Conservation (phyloP, 192 early-diverging fungal genomes). For the Chytriomyces confervae region DNA sequence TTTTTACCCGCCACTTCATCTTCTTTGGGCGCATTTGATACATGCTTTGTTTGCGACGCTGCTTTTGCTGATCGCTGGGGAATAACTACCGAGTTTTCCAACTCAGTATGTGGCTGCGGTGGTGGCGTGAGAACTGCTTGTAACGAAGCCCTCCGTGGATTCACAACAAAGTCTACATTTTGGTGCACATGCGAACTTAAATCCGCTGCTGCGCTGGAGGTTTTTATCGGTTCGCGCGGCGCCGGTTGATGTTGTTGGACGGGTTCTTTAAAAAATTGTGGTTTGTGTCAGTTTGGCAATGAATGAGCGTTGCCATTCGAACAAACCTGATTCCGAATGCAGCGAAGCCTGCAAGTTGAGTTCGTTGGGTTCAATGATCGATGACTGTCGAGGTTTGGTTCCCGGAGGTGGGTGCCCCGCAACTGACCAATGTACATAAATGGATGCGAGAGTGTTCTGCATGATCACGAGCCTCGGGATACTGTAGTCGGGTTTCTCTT, state of each 20-base stretch:
- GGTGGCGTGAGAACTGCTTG: background rate
- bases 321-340: background rate
- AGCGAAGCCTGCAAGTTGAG: no score
- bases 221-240: background rate
- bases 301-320: background rate
- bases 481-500: slow-evolving; percentile 24
- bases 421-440: slow-evolving; percentile 13
- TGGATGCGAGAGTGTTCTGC: slow-evolving; percentile 28
- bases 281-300: background rate
- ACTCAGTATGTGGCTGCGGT: background rate
- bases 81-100: background rate
- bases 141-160: background rate
- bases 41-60: background rate
- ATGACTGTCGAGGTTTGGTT: background rate
- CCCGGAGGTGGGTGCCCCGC: background rate
- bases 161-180: no score
- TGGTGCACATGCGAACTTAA: no score
- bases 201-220: background rate
- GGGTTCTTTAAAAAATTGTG: background rate
- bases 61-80: background rate
- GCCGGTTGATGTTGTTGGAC: background rate
- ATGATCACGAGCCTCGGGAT: slow-evolving; percentile 15
- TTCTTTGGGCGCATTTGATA: background rate
- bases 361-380: background rate
- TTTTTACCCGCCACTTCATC: background rate